These are phyloP conservation scores for Penicillium sp. DNA, from an alignment of 2,329 filamentous ascomycete genomes.

Conservation along the genomic window DNA sequence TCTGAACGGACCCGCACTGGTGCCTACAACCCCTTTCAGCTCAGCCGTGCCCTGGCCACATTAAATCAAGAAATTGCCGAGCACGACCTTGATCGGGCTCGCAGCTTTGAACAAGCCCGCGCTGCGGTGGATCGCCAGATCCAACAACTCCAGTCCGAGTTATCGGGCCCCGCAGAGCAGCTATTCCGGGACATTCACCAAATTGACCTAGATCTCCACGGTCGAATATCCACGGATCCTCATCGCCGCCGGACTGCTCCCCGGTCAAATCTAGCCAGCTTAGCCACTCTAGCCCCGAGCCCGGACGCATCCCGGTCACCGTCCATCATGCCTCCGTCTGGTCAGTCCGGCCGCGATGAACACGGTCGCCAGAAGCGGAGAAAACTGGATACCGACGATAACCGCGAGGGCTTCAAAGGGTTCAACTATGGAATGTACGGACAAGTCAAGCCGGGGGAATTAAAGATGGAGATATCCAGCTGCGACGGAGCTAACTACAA, in stretches of 20 bases:
- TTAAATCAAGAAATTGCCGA: constrained; percentile 43
- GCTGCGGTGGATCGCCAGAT: constrained; percentile 29
- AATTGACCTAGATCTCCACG: constrained; percentile 15
- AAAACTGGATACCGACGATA: constrained; percentile 67
- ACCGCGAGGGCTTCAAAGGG: constrained; percentile 48
- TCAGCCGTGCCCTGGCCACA: constrained; percentile 38
- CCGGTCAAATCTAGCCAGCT: too few relatives aligned
- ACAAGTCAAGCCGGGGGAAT: constrained; percentile 77
- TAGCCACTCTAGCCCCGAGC: too few relatives aligned
- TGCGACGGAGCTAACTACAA: constrained; percentile 79
- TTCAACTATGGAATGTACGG: constrained; percentile 85
- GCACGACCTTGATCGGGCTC: constrained; percentile 27
- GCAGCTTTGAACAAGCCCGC: constrained; percentile 28
- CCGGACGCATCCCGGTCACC: constrained; percentile 23
- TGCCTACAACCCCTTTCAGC: constrained; percentile 29
- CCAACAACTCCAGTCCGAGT: constrained; percentile 20
- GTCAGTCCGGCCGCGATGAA: constrained; percentile 26
- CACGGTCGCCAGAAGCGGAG: constrained; percentile 64
- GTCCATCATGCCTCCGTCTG: constrained; percentile 28
- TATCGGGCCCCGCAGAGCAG: constrained; percentile 10
- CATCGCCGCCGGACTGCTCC: not conserved
- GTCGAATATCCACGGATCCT: constrained; percentile 11
- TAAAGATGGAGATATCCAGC: constrained; percentile 85
- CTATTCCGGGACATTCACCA: constrained; percentile 15
- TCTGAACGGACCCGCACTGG: constrained; percentile 37